Evolutionary conservation across 2,329 filamentous ascomycete species (phyloP), one percentile per base, ranked within the genome.

Genomic region (Botrytis squamosa): DNA sequence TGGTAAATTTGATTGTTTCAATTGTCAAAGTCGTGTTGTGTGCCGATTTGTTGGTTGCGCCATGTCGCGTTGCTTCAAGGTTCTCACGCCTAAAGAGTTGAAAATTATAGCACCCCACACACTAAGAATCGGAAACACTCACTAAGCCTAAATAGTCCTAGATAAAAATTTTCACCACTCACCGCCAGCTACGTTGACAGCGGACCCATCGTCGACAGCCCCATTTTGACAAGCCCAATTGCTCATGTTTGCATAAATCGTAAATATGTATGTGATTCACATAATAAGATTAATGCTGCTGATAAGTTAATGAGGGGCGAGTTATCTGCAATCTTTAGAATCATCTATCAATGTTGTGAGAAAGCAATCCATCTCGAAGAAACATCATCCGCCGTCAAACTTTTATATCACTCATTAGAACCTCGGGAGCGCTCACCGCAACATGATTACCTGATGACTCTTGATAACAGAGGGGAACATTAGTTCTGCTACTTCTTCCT

Each of bases 121-220:
- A 25, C 20, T 66, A 36, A 49, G 6, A 12, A 36, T 49, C 16
- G 6, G 9, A 66, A 66, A 25, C 42, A 25, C 16, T 22, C 44
- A 18, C 66, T 69, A 69, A 69, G 25, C 66, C 49, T 18, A 57
- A 40, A 33, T 18, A 59, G 36, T 42, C 38, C 16, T 69, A 69
- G 49, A 4, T 3, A 3, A 5, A 33, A 8, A 25, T 4, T 57
- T 18, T 22, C 49, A 57, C 70, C 70, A 72, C 63, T 72, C 46
- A 72, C 70, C 62, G 63, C 52, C 40, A 67, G 49, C 70, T 72
- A 72, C 70, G 70, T 72, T 60, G 63, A 63, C 46, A 68, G 22
- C 36, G 36, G 65, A 20, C 33, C 44, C 65, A 67, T 67, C 7
- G n/a, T 40, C 49, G 64, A 33, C 49, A 57, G 66, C 66, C 66